Evolutionary conservation across 176 grass and related monocot genomes (phyloP).

Genomic region (Musa itinerans): DNA sequence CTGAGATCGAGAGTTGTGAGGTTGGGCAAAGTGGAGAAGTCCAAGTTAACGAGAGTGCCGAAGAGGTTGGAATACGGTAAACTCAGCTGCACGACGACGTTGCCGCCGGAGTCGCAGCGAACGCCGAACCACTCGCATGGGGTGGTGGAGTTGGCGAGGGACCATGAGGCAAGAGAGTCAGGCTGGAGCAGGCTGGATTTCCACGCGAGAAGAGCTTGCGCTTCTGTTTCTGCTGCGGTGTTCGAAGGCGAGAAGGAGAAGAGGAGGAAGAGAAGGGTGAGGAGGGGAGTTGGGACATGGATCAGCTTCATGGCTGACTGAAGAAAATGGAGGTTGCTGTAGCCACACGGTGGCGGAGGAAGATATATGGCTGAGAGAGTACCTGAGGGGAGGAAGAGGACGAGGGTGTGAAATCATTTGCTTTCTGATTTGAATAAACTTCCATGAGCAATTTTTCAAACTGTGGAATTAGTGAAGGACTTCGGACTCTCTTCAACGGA

Average conservation of each 20-base stretch:
- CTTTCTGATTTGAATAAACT: too few relatives aligned
- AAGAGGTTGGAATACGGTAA: constrained; percentile 30
- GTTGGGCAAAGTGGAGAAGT: constrained; percentile 35
- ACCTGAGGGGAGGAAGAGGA: background rate
- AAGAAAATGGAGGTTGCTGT: background rate
- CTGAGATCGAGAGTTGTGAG: constrained; percentile 55
- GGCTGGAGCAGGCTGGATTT: constrained; percentile 41
- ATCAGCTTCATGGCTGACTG: background rate
- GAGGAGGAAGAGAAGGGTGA: background rate
- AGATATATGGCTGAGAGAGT: too few relatives aligned
- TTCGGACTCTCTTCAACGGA: too few relatives aligned
- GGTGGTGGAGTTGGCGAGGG: constrained; percentile 16
- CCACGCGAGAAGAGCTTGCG: constrained; percentile 48
- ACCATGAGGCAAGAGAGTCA: constrained; percentile 45
- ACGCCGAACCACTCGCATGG: constrained; percentile 56
- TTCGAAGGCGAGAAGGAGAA: constrained; percentile 5
- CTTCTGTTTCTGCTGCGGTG: constrained; percentile 24
- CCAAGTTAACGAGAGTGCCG: constrained; percentile 45
- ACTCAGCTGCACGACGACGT: constrained; percentile 28
- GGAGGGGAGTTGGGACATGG: too few relatives aligned
- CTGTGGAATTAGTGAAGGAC: too few relatives aligned
- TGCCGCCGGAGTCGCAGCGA: constrained; percentile 33
- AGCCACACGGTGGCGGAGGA: too few relatives aligned
- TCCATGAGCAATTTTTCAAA: too few relatives aligned
- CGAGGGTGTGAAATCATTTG: too few relatives aligned